Base-by-base conservation (phyloP, 371 early-diverging fungal species). In the Mortierella sp. region DNA sequence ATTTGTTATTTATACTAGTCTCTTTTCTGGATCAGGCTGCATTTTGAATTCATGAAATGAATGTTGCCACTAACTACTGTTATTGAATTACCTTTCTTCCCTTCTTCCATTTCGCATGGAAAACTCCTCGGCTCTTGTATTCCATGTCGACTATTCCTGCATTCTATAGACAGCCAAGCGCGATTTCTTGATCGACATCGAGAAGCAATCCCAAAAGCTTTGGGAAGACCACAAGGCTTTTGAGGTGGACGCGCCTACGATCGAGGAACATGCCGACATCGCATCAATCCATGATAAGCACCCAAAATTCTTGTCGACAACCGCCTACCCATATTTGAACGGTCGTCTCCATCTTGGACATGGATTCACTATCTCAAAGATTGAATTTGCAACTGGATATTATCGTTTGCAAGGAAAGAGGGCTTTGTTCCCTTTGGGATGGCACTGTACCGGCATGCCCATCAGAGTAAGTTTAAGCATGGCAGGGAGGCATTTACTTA, bases 391-490 rank as follows among this genome's bases (percentile, higher is more conserved):
- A 24, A 89, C 92, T 14, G 96, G 98, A 55, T 99, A 95, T 86
- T 94, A 98, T 75, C 92, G 97, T 73, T 85, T 99, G 84, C 89
- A 96, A 87, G 99, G 99, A 59, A 98, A 96, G 87, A 92, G 94
- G 62, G 96, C 94, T 58, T 90, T 99, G 68, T 97, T 99, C 71
- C 99, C 99, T 35, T 96, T 99, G 81, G 98, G 98, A 52, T 99
- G 99, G 92, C 99, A 99, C 85, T 96, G 96, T 75, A 99, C 99
- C 5, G 99, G 99, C 68, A 99, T 99, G 99, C 99, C 99, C 51
- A 99, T 99, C 88, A 97, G 98, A 88, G 95, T 94, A 88, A 74
- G 68, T 49, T 24, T 4, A 30, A 14, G 5, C 51, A n/a, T 51
- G n/a, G 51, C n/a, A 1, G n/a, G n/a, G 51, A 51, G 9, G n/a